A percentile compares a stretch with the other conserved stretches of the same genome.
phyloP scores from a whole-genome alignment of 176 grass and related monocot genomes.

The Puccinellia tenuiflora region DNA sequence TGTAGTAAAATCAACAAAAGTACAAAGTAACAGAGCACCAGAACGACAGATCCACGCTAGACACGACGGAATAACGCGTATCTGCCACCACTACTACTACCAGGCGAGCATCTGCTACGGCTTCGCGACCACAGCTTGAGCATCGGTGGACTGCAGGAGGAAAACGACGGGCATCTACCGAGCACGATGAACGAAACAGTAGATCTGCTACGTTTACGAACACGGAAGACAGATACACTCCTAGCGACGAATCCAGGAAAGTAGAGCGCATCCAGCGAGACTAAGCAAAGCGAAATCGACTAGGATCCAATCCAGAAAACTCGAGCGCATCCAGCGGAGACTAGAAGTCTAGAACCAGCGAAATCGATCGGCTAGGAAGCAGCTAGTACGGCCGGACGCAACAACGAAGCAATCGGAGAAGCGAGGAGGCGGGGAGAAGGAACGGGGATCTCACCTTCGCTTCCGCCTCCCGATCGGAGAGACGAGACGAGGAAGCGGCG shows the following conservation, averaged over 20 bases:
- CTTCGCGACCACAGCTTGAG: background rate
- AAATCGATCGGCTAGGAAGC: too few relatives aligned
- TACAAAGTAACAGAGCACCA: accelerated
- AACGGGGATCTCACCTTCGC: background rate
- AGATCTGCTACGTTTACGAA: background rate
- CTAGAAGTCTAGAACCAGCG: too few relatives aligned
- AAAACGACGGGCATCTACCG: background rate
- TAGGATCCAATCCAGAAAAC: too few relatives aligned
- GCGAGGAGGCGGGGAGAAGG: background rate
- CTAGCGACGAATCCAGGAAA: background rate
- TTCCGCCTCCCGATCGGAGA: too few relatives aligned
- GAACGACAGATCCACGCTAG: background rate
- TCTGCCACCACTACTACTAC: background rate
- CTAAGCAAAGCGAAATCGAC: background rate
- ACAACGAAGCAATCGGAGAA: background rate
- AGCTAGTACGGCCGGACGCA: background rate
- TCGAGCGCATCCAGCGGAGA: too few relatives aligned
- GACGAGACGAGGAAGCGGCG: too few relatives aligned
- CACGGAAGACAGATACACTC: background rate
- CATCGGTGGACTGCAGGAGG: background rate
- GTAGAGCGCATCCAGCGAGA: background rate
- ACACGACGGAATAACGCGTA: background rate
- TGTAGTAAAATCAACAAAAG: background rate
- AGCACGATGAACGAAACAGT: background rate
- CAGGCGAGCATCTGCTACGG: background rate